Base-by-base conservation (phyloP, 108 stramenopile genomes). In the Fragilaria crotonensis region DNA sequence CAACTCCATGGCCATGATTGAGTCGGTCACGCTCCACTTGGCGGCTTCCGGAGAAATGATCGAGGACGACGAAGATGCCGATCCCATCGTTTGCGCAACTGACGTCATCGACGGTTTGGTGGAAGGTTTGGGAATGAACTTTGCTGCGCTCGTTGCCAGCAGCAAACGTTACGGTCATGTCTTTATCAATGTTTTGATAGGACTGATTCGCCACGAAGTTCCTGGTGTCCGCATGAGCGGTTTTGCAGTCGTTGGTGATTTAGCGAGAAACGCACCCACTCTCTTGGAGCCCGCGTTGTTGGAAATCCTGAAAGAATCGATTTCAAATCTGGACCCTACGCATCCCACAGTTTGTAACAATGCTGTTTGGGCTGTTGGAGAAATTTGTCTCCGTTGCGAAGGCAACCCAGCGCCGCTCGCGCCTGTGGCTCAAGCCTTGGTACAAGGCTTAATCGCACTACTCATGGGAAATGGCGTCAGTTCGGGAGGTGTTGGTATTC, bases 331-430 rank as follows among this genome's bases (percentile, higher is more conserved):
- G 5, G 83, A 86, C 52, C 72, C 79, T 4, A 61, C 52, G 22
- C 75, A 74, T 51, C 70, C 82, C 27, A 67, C 76, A 48, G 84
- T 89, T 14, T 87, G 87, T 64, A 93, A 85, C 67, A 96, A 96
- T 72, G 92, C 92, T 5, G 80, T 91, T 31, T 96, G 95, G 95
- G 88, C 95, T 23, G 67, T 93, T 30, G 95, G 95, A 17, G 95
- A 96, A 75, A 76, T 96, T 4, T 87, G 87, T 57, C 78, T 88
- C 21, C 75, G 83, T 30, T 91, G 86, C 27, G 78, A 73, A 28
- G 77, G 66, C 26, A 84, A 91, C 67, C 52, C 87, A 3, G 64
- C 59, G 21, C 77, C 83, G 2, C 55, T 92, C 18, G 60, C 60
- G 48, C 87, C 87, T 5, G 60, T 81, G 63, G 84, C 79, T 4